Base-by-base conservation (phyloP, 2,329 filamentous ascomycete genomes). In the Tolypocladium inflatum region DNA sequence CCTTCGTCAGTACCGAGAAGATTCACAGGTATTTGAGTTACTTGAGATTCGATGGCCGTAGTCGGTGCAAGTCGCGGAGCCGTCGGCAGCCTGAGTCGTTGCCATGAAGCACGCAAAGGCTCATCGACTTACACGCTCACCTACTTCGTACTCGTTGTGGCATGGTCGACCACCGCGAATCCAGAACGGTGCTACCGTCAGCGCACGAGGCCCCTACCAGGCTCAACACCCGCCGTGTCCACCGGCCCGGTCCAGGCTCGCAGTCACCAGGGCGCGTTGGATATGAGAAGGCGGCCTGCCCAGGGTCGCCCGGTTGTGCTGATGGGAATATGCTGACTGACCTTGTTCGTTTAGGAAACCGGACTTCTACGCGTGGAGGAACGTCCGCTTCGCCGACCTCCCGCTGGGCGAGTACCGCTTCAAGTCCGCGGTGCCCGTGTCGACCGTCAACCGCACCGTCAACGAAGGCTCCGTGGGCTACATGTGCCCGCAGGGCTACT, bases 371-470 rank as follows among this genome's bases (percentile, higher is more conserved):
- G 69, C 65, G 42, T 74, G 73, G 61, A 68, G 62, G 19, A 74
- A 74, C 58, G 72, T 75, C 39, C 67, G 67, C 39, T 74, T 69
- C 57, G 71, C 67, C 5, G 67, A 67, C 15, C 64, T 69, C 8
- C 73, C 73, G 7, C 57, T 65, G 13, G 71, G 68, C n/a, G 48
- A 65, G 26, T 63, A 70, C 23, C 70, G 72, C 4, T 74, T 73
- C 57, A 55, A 61, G 26, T 63, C 66, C 17, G 68, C 71, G 9
- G 54, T 67, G 6, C 52, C 63, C 2, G 66, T 67, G 6, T 63
- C 56, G 4, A 64, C 59, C 8, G 60, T 63, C 13, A 68, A 70
- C 42, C 64, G 63, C 19, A 69, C 67, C 6, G 58, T 73, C 41
- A 66, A 71, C 33, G 56, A 67, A 51, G 69, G 68, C 33, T 58